phyloP scores from a whole-genome alignment of 31 red algal genomes.

The Bonnemaisonia californica region DNA sequence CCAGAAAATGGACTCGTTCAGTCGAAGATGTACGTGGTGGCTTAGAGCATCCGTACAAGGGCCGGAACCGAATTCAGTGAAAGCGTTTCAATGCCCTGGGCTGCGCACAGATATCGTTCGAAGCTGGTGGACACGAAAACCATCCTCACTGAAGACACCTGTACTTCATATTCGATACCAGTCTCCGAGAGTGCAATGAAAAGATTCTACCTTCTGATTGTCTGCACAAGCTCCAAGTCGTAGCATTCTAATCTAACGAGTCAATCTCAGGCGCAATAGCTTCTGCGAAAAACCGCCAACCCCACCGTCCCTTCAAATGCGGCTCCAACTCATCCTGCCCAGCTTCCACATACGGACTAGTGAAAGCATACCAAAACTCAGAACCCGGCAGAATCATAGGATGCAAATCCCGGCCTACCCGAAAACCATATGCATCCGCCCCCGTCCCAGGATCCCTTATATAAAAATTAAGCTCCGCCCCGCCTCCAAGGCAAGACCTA shows the following conservation, averaged over 20 bases:
- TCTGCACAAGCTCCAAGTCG: no score
- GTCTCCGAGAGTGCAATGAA: no score
- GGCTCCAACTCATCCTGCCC: not conserved
- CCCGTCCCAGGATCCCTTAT: not conserved
- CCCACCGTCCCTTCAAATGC: not conserved
- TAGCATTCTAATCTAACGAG: not conserved
- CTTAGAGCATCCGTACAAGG: no score
- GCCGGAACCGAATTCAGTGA: no score
- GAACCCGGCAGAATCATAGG: not conserved
- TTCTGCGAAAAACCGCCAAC: conserved; percentile 17
- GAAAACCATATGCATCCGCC: not conserved
- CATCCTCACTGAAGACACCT: no score
- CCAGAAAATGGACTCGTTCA: no score
- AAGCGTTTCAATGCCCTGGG: no score
- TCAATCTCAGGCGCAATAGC: conserved; percentile 10
- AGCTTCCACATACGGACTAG: not conserved
- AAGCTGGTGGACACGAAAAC: no score
- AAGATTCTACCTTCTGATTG: no score
- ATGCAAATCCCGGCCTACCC: not conserved
- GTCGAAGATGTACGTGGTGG: no score
- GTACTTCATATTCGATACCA: no score
- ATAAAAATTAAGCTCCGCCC: conserved; percentile 10
- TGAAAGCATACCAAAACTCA: conserved; percentile 35
- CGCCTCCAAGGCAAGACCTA: conserved; percentile 7
- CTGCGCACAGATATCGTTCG: no score